Evolutionary conservation across 148 eudicot genomes (phyloP), one percentile per base, ranked within the genome.

Genomic region (Gaultheria prostrata): DNA sequence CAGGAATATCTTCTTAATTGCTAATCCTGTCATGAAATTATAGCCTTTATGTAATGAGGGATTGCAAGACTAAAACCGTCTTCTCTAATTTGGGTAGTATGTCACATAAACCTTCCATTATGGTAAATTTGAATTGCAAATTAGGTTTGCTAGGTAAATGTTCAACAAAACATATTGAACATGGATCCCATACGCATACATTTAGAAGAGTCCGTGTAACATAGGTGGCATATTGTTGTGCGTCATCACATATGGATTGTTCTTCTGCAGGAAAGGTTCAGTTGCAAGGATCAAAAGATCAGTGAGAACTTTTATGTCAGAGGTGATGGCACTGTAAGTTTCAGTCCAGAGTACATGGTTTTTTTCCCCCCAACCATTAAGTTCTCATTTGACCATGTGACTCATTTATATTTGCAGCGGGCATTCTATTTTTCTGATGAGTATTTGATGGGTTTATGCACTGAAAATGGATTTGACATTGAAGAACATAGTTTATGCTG

Each of bases 241-340:
- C 8, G 35, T 24, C 30, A 15, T 10, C 24, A 32, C 71, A 84
- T 84, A 39, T 71, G 57, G 43, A 65, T 49, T 54, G 9, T 49
- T 13, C 57, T 70, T 17, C 86, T 75, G 49, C 92, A 97, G 99
- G 96, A 97, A 88, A 89, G 99, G 84, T 88, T 97, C 75, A 89
- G 89, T 81, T 86, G 92, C 89, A 97, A 95, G 89, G 98, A 97
- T 87, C 98, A 97, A 83, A 93, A 90, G 85, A 97, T 97, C 84
- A 94, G 99, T 85, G 98, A 97, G 83, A 95, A 97, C 85, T 97
- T 97, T 82, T 97, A 91, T 88, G 99, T 95, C 84, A 91, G 99
- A 87, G 99, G 99, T 43, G 99, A 97, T 87, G 99, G 98, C 69
- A 97, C 98, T 54, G 99, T 97, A 87, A 92, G 98, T 90, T 77